Evolutionary conservation across 1,284 basidiomycete genomes (phyloP), one percentile per base, ranked within the genome.

Genomic region (Trichosporon sp.): DNA sequence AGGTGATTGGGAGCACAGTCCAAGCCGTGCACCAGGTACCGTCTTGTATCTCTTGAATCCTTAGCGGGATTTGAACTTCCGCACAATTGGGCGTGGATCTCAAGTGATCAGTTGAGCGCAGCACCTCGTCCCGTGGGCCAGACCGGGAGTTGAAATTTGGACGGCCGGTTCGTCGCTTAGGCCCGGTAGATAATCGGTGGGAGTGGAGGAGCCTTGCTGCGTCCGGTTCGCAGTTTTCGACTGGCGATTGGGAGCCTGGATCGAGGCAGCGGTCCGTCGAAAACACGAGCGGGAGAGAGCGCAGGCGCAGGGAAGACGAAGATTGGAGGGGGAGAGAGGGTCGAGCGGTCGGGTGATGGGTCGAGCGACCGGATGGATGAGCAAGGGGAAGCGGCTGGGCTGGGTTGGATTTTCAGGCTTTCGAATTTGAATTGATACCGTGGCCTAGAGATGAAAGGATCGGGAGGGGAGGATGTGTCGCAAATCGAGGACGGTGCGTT

Each of bases 11-110:
- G 49, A 54, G 31, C 27, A 27, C 16, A 27, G 40, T 44, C 19
- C 40, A 54, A 54, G 49, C 49, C 49, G 49, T 54, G 49, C 49
- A 54, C 49, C 49, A 54, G 49, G 49, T 54, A 54, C 49, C 49
- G 49, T 4, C 16, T 13, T 52, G 21, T 14, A 27, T 54, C 27
- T 4, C 16, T 13, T 52, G 21, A 27, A 27, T 54, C 27, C 49
- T 54, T 54, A 27, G 27, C 49, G 49, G 49, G 49, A 54, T 16
- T 13, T 16, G 46, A 13, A 49, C 29, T 27, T 54, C 49, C 49
- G 16, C 10, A 16, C 49, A 31, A 29, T 54, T 29, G 49, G 49
- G 25, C 27, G 14, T n/a, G 49, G 16, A 54, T 54, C 49, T 29
- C 46, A 14, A 16, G 25, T 29, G 25, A n/a, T 54, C 14, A 23